phyloP scores from a whole-genome alignment of 129 eudicot species.

The Escallonia rubra region DNA sequence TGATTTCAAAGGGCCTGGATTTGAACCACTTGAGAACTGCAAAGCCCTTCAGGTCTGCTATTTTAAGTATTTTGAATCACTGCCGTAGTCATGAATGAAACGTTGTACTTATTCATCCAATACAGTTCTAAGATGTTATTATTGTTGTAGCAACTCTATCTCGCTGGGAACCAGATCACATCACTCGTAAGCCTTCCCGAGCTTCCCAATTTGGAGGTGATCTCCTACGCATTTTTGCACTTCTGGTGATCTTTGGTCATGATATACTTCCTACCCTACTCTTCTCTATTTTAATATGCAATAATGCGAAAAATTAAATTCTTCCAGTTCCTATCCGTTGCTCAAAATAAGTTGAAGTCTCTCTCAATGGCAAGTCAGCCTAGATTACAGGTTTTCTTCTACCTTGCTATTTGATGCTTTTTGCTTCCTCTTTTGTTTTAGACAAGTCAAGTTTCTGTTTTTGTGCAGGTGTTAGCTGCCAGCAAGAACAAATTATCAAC shows the following conservation, averaged over 20 bases:
- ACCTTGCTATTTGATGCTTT: conserved; percentile 3
- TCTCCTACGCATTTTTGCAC: neutral
- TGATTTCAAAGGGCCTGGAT: conserved; percentile 96
- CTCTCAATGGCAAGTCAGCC: conserved; percentile 99
- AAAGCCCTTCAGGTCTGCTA: conserved; percentile 71
- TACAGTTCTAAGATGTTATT: conserved; percentile 5
- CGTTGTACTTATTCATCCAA: conserved; percentile 1
- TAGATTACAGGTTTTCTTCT: conserved; percentile 72
- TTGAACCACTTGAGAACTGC: conserved; percentile 94
- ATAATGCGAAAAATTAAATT: too few species aligned
- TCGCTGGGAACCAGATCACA: conserved; percentile 96
- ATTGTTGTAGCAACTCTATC: conserved; percentile 89
- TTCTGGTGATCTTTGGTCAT: neutral
- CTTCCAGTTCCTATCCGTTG: conserved; percentile 90
- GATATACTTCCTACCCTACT: neutral
- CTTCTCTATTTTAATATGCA: neutral
- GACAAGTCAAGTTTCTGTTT: conserved; percentile 3
- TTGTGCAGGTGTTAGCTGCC: conserved; percentile 87
- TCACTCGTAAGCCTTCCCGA: conserved; percentile 86
- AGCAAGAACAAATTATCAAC: conserved; percentile 96
- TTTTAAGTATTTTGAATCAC: neutral
- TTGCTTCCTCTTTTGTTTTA: conserved; percentile 10
- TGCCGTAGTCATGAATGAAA: neutral
- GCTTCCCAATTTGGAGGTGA: conserved; percentile 97
- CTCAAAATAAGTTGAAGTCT: conserved; percentile 92